Percentiles rank a stretch among this genome's conserved stretches.
Conservation (phyloP, 257 asterid species). For the Solanum pimpinellifolium region DNA sequence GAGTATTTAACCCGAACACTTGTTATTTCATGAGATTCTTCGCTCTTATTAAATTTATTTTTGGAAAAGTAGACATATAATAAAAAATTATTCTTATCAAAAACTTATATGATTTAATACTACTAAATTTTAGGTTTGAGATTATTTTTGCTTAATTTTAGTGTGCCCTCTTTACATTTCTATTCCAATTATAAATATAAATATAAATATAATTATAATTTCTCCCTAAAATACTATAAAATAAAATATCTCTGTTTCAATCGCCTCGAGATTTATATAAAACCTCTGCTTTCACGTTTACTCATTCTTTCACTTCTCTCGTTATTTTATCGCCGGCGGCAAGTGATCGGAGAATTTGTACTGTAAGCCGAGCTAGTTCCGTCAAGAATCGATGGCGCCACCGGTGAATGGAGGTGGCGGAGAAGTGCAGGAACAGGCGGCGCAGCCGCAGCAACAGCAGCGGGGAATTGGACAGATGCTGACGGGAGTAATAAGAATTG, state of each 20-base stretch:
- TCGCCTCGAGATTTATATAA: background rate
- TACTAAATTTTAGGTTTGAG: background rate
- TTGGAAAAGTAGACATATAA: background rate
- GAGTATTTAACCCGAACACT: background rate
- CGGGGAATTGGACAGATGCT: slow-evolving; percentile 77
- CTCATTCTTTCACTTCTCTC: background rate
- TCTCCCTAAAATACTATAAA: background rate
- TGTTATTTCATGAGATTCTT: background rate
- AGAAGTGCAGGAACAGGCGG: slow-evolving; percentile 16
- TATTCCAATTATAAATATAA: background rate
- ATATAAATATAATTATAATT: background rate
- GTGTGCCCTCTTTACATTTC: background rate
- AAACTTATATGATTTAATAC: background rate
- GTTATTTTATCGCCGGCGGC: background rate
- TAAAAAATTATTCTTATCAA: background rate
- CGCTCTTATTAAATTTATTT: background rate
- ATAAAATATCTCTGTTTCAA: background rate
- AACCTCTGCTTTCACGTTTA: background rate
- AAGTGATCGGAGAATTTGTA: background rate
- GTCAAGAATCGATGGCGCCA: slow-evolving; percentile 30
- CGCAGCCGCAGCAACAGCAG: slow-evolving; percentile 27
- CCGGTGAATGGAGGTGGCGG: slow-evolving; percentile 29
- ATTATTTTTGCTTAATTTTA: background rate
- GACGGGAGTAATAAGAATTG: slow-evolving; percentile 73
- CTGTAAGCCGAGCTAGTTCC: background rate